Evolutionary conservation across 108 stramenopile species (phyloP).

Genomic region (Discostella stelligeroides): DNA sequence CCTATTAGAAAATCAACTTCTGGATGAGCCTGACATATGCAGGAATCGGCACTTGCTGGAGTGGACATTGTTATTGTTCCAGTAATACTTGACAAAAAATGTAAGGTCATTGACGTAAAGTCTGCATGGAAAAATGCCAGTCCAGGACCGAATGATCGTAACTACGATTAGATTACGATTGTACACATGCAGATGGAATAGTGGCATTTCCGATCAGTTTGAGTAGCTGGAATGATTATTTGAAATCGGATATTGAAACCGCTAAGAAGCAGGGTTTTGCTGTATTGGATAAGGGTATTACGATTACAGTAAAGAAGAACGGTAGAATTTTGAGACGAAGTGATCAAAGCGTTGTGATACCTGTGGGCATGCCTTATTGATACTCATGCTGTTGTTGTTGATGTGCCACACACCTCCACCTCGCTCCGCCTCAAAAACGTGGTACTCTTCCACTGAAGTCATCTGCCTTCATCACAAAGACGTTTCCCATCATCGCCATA

Average conservation of each 20-base stretch:
- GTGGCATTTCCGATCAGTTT: conserved; percentile 65
- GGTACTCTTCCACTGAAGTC: no score
- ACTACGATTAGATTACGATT: no score
- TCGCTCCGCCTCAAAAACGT: no score
- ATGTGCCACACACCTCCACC: no score
- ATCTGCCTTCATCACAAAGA: no score
- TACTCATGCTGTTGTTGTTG: no score
- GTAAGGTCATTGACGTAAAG: conserved; percentile 50
- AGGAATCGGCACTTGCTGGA: conserved; percentile 72
- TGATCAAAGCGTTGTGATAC: background rate
- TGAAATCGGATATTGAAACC: conserved; percentile 73
- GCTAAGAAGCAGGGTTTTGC: conserved; percentile 79
- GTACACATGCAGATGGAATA: conserved; percentile 57
- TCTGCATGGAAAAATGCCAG: conserved; percentile 52
- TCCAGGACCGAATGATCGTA: conserved; percentile 54
- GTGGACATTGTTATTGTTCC: conserved; percentile 78
- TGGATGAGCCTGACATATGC: conserved; percentile 72
- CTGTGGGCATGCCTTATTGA: no score
- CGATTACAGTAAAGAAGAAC: conserved; percentile 83
- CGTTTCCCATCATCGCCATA: no score
- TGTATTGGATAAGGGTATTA: conserved; percentile 77
- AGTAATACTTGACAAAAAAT: conserved; percentile 59
- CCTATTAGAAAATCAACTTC: conserved; percentile 95
- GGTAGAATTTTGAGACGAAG: conserved; percentile 67
- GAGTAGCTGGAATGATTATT: conserved; percentile 66